These are phyloP conservation scores for Scenedesmus sp. DNA, from an alignment of 163 green algal species.

Conservation along the genomic window DNA sequence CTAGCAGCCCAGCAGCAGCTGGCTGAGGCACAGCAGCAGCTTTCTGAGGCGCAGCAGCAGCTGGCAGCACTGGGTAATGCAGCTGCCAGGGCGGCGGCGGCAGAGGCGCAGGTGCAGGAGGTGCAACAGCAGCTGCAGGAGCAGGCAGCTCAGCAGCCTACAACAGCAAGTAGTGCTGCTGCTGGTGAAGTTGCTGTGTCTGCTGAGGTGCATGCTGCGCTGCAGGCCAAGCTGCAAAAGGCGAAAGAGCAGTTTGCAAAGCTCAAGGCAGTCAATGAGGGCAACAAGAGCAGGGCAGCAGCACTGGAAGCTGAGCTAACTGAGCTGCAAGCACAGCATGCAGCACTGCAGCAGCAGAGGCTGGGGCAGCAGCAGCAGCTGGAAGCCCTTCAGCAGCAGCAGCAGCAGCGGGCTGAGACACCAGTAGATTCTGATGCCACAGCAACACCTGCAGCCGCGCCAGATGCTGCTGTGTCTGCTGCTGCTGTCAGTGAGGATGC, in stretches of 20 bases:
- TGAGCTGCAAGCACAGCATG: too few relatives aligned
- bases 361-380: constrained; percentile 3
- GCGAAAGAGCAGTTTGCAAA: constrained; percentile 22
- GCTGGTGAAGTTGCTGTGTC: background rate
- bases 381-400: background rate
- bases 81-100: constrained; percentile 7
- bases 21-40: background rate
- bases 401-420: background rate
- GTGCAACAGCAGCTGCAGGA: constrained; percentile 7
- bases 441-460: too few relatives aligned
- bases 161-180: background rate
- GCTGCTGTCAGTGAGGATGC: background rate
- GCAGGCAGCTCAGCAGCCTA: background rate
- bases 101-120: constrained; percentile 31
- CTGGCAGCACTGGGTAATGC: constrained; percentile 3
- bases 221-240: background rate
- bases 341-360: background rate
- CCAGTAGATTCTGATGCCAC: too few relatives aligned
- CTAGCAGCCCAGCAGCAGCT: background rate
- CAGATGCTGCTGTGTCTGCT: background rate
- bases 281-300: background rate
- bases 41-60: background rate
- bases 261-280: constrained; percentile 5
- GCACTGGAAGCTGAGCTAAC: background rate
- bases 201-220: background rate